Evolutionary conservation across 2,329 filamentous ascomycete genomes (phyloP), one percentile per base, ranked within the genome.

Genomic region (Aspergillus quadrilineatus): DNA sequence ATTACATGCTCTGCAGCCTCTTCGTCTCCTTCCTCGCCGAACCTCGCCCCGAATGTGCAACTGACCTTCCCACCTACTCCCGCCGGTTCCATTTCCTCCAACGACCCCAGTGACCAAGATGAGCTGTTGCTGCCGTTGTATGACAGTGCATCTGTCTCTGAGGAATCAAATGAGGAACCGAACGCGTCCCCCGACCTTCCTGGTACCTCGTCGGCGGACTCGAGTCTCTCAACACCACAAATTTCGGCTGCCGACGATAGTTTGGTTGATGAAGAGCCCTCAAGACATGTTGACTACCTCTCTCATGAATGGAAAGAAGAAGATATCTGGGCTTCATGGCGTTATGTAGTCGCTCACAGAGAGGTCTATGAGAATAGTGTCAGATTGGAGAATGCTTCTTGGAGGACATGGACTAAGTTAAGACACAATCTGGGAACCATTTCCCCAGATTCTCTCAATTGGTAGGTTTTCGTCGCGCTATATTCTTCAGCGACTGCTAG

Each of bases 311-410:
- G 93, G 90, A 86, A 84, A 61, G 92, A 97, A 74, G 92, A 97
- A 73, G 93, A 99, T 74, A 95, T 97, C 28, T 97, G 92, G 92
- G 88, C 90, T 5, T 97, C 93, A 1, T 97, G 94, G 94, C 87
- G 92, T 69, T 94, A 96, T 70, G 90, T 97, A 65, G 86, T 92
- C 14, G 87, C 89, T 29, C 89, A 90, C 67, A 82, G 88, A 65
- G 86, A 85, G 58, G 84, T 90, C 52, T 95, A 95, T 63, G 86
- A 85, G 65, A 93, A 97, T 72, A 85, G 89, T 36, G 87, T 87
- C 34, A 82, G 94, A 49, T 76, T 97, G 30, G 94, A 97, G 74
- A 97, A 99, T 74, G 94, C 94, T 3, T 96, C 92, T 0, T 99
- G 94, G 94, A 84, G 94, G 70, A 94, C 92, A 1, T 97, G 94